Evolutionary conservation across 2,329 filamentous ascomycete species (phyloP).

Genomic region (Calonectria pseudoturangicola): DNA sequence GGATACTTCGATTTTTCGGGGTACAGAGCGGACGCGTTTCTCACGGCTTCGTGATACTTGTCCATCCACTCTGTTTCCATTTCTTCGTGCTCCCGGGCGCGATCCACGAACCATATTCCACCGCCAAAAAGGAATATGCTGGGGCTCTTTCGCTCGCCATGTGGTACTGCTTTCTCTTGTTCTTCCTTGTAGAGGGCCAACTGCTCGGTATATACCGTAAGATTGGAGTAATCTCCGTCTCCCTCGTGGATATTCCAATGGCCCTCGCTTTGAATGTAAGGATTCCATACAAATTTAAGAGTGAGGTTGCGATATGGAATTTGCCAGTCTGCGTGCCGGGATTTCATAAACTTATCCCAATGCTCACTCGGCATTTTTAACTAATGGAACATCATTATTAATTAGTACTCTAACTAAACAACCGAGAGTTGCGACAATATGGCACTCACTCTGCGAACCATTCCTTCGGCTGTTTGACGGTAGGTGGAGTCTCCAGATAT

Average conservation of each 20-base stretch:
- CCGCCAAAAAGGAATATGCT: neutral
- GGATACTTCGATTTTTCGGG: conserved; percentile 41
- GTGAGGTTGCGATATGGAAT: neutral
- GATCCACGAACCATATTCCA: neutral
- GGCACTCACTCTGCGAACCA: conserved; percentile 21
- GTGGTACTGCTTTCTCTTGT: neutral
- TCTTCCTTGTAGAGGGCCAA: neutral
- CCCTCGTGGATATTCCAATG: neutral
- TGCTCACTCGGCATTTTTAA: neutral
- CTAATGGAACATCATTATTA: neutral
- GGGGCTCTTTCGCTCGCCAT: neutral
- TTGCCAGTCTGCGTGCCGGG: neutral
- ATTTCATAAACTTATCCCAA: neutral
- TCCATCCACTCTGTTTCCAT: neutral
- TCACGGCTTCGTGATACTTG: conserved; percentile 43
- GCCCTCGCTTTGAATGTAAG: neutral
- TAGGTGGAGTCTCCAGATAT: conserved; percentile 76
- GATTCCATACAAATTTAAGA: neutral
- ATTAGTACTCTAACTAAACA: neutral
- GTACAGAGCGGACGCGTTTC: conserved; percentile 45
- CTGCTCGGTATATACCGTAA: neutral
- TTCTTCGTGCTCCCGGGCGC: neutral
- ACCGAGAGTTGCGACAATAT: neutral
- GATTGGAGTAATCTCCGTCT: neutral
- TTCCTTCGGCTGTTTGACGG: conserved; percentile 72